Base-by-base conservation (phyloP, 1,284 basidiomycete genomes). In the Heimioporus retisporus region DNA sequence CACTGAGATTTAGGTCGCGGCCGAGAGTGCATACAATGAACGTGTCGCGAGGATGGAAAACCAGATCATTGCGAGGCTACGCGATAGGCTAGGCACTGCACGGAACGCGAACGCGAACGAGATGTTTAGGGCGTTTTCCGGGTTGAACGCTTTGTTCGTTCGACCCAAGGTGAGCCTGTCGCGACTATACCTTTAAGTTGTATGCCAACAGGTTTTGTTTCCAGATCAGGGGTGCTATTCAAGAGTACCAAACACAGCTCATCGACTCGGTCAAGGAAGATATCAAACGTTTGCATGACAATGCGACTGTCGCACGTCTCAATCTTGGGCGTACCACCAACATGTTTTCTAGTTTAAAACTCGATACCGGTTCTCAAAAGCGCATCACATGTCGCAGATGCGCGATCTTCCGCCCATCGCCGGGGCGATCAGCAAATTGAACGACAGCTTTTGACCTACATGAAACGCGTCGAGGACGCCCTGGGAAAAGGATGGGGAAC, bases 401-500 rank as follows among this genome's bases (percentile, higher is more conserved):
- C 95, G 97, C 31, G 97, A 99, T 79, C 86, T 99, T 16, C 97
- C 97, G 5, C 96, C 97, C 25, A 98, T 99, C 64, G 96, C 97
- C 5, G 96, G 97, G 40, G 95, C 98, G 19, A 98, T 99, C 80
- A 95, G 14, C 97, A 99, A 83, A 99, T 99, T 71, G 97, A 99
- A 77, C 91, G 96, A 11, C 98, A 99, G 79, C 89, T 99, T 18
- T 87, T 94, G 71, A 93, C 95, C 4, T 99, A 99, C 83, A 99
- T 99, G 96, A 98, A 97, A 80, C 94, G 97, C n/a, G 97, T 99
- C 61, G 97, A 99, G 78, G 97, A 99, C 78, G 98, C 99, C 4
- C 91, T 99, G 16, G 98, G 97, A 14, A 96, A 96, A 80, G 97
- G 96, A 11, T 99, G n/a, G 97, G 97, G 97, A 98, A 79, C 90